Evolutionary conservation across 768 basidiomycete genomes (phyloP), one percentile per base, ranked within the genome.

Genomic region (Leucocoprinus birnbaumii): DNA sequence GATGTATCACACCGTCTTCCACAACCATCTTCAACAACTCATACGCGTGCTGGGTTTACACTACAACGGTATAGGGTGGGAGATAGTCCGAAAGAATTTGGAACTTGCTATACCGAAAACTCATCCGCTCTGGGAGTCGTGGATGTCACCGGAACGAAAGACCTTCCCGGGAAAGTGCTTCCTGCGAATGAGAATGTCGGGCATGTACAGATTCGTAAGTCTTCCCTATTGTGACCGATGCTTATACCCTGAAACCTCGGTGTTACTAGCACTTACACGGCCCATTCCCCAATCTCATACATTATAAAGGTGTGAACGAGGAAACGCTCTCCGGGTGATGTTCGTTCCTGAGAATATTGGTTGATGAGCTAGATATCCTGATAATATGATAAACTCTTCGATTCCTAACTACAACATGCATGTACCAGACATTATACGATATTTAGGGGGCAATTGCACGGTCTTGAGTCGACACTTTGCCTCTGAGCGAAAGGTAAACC

Each of bases 1-100:
- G 50, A 78, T 80, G 74, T 83, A 83, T 59, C 82, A 83, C 68
- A 78, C 80, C 2, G 70, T 80, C 57, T 73, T 83, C 50, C 80
- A 83, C 66, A 83, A 82, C 57, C 82, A 84, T 48, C 68, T 84
- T 25, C 83, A 84, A 60, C 81, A 79, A 57, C 74, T 83, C 41
- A 79, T 83, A 53, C 76, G 83, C 2, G 76, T 84, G 4, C 74
- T 84, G 52, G 80, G 71, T 10, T 66, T 84, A 14, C 83, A 84
- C 62, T 80, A 83, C 61, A 78, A 73, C 46, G 80, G 81, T 16
- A 66, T 61, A n/a, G 81, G 80, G 3, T 84, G 81, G 79, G 68
- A 67, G 9, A 62, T 82, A 11, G 77, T 83, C 21, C 70, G 80
- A 14, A 62, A 66, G n/a, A 74, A 77, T 53, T 65, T 83, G 38